A percentile compares a stretch with the other conserved stretches of the same genome.
These are phyloP conservation scores for Naumovozyma castellii DNA, from an alignment of 805 yeast species.

Conservation along the genomic window DNA sequence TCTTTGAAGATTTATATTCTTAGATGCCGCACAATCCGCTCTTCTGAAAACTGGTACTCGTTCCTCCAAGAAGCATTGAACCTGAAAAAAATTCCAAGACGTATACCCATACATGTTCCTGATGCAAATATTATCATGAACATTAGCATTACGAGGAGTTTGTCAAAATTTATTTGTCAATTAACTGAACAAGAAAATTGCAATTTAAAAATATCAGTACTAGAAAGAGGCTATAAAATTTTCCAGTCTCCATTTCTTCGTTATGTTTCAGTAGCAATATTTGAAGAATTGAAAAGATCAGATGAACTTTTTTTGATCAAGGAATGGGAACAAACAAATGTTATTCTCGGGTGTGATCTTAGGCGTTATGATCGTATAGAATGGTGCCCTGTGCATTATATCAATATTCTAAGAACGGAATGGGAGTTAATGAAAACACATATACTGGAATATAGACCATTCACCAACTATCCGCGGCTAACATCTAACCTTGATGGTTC, in stretches of 20 bases:
- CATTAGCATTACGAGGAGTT: slow-evolving; percentile 13
- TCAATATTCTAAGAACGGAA: slow-evolving; percentile 34
- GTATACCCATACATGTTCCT: slow-evolving; percentile 42
- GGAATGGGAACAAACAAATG: slow-evolving; percentile 20
- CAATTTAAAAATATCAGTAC: slow-evolving; percentile 8
- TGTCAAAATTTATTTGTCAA: slow-evolving; percentile 7
- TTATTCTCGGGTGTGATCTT: slow-evolving; percentile 46
- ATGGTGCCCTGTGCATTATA: slow-evolving; percentile 45
- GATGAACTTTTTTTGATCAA: slow-evolving; percentile 20
- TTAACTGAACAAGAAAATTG: slow-evolving; percentile 9
- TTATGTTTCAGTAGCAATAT: slow-evolving; percentile 23
- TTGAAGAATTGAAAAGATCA: slow-evolving; percentile 26
- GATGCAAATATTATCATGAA: slow-evolving; percentile 19
- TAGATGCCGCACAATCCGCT: slow-evolving; percentile 41
- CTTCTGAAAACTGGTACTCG: slow-evolving; percentile 56
- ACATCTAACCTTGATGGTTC: slow-evolving; percentile 16
- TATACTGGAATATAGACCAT: slow-evolving; percentile 51
- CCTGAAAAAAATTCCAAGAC: slow-evolving; percentile 33
- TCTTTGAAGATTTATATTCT: slow-evolving; percentile 41
- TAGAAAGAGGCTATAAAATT: slow-evolving; percentile 17
- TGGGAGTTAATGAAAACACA: slow-evolving; percentile 39
- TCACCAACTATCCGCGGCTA: slow-evolving; percentile 32
- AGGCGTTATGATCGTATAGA: slow-evolving; percentile 67
- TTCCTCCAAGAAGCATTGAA: slow-evolving; percentile 45
- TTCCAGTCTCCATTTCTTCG: slow-evolving; percentile 19